Evolutionary conservation across 2,329 filamentous ascomycete genomes (phyloP).

Genomic region (Whalleya microplaca): DNA sequence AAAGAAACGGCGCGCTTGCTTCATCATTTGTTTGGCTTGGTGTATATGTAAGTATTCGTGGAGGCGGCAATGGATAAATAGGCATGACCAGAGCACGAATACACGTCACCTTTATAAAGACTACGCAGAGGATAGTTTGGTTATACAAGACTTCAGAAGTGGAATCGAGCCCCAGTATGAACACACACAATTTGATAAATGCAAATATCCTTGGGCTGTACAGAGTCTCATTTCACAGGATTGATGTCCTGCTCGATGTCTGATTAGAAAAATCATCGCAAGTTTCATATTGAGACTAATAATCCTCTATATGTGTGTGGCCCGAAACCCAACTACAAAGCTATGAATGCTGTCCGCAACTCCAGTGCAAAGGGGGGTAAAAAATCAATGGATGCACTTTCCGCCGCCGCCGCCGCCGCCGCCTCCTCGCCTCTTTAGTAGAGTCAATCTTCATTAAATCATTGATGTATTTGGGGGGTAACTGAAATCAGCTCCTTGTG

Average conservation of each 20-base stretch:
- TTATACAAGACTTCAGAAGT: too few species aligned
- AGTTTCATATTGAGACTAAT: not conserved
- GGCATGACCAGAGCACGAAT: not conserved
- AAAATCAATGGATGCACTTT: not conserved
- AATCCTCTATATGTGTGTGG: not conserved
- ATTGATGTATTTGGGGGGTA: not conserved
- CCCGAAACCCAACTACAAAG: not conserved
- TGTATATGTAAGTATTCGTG: not conserved
- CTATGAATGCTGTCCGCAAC: constrained; percentile 12
- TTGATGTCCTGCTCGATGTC: too few species aligned
- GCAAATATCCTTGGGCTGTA: too few species aligned
- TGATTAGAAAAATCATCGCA: not conserved
- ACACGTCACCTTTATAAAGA: not conserved
- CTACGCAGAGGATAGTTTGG: not conserved
- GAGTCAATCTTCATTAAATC: not conserved
- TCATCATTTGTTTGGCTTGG: not conserved
- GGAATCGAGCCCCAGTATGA: too few species aligned
- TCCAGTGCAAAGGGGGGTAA: constrained; percentile 3
- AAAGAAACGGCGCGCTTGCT: not conserved
- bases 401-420: too few species aligned
- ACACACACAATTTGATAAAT: too few species aligned
- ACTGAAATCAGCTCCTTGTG: not conserved
- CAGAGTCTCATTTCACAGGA: too few species aligned
- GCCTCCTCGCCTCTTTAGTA: not conserved
- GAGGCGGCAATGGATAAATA: not conserved